These are phyloP conservation scores for Mrakia hoshinonis DNA, from an alignment of 768 basidiomycete genomes.

Conservation along the genomic window DNA sequence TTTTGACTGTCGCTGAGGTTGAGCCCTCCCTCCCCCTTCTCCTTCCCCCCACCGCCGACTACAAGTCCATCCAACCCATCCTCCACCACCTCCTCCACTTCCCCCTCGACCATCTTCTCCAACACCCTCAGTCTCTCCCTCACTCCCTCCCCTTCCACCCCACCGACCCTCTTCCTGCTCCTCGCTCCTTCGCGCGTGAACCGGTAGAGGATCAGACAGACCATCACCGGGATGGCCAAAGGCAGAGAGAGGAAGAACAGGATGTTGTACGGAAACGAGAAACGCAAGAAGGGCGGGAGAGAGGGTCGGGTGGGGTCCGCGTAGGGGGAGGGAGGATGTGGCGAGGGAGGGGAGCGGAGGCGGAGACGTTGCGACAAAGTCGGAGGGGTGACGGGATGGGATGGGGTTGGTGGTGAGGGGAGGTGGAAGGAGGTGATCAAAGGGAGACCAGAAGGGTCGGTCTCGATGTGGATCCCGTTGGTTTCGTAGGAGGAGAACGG, in stretches of 20 bases:
- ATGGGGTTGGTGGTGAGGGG: neutral
- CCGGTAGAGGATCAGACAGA: conserved; percentile 43
- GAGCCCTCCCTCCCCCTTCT: conserved; percentile 4
- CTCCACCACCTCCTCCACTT: neutral
- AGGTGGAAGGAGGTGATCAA: neutral
- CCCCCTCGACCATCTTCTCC: conserved; percentile 17
- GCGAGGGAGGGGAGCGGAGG: neutral
- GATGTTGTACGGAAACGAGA: conserved; percentile 5
- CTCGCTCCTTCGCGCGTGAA: conserved; percentile 44
- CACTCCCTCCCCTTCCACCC: neutral
- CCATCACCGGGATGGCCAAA: conserved; percentile 43
- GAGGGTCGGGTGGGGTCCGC: conserved; percentile 47
- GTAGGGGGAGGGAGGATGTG: conserved; percentile 35
- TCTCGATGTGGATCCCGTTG: neutral
- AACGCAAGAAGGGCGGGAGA: neutral
- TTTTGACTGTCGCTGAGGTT: conserved; percentile 15
- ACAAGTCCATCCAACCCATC: neutral
- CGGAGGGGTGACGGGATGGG: neutral
- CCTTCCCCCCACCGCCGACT: neutral
- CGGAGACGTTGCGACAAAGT: neutral
- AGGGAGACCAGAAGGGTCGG: neutral
- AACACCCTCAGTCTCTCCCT: conserved; percentile 19
- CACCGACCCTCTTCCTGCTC: neutral
- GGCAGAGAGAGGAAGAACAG: neutral
- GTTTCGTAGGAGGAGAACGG: neutral